These are phyloP conservation scores for Boletus rex-veris DNA, from an alignment of 768 basidiomycete genomes.

Conservation along the genomic window DNA sequence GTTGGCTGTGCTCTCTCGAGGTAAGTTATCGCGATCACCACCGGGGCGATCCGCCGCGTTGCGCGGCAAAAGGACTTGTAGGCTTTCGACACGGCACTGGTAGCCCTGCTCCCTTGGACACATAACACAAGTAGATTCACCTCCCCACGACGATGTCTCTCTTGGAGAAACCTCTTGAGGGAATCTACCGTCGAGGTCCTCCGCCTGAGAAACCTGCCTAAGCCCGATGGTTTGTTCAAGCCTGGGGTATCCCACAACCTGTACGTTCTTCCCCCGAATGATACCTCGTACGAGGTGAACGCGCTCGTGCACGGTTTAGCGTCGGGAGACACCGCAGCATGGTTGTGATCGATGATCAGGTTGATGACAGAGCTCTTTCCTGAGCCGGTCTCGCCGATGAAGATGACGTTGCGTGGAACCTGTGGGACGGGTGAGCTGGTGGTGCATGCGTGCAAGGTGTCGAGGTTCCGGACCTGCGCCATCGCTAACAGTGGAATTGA, in stretches of 20 bases:
- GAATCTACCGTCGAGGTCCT: not conserved
- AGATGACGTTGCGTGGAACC: slow-evolving; percentile 31
- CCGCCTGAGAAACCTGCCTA: slow-evolving; percentile 7
- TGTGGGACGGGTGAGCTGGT: slow-evolving; percentile 5
- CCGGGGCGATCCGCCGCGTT: slow-evolving; percentile 34
- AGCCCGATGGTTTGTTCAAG: slow-evolving; percentile 12
- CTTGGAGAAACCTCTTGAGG: slow-evolving; percentile 33
- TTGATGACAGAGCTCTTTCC: slow-evolving; percentile 45
- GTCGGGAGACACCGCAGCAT: slow-evolving; percentile 27
- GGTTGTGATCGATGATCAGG: slow-evolving; percentile 28
- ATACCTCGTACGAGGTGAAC: slow-evolving; percentile 20
- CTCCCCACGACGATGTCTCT: slow-evolving; percentile 19
- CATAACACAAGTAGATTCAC: slow-evolving; percentile 26
- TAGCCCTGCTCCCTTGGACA: slow-evolving; percentile 17
- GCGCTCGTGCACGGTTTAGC: slow-evolving; percentile 32
- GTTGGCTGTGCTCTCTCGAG: slow-evolving; percentile 30
- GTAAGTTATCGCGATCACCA: slow-evolving; percentile 37
- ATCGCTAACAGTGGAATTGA: not conserved
- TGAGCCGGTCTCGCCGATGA: slow-evolving; percentile 33
- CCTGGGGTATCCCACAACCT: slow-evolving; percentile 35
- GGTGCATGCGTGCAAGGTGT: not conserved
- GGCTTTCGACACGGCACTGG: slow-evolving; percentile 4
- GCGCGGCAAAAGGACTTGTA: slow-evolving; percentile 29
- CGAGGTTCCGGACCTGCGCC: slow-evolving; percentile 8
- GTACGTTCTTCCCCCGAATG: slow-evolving; percentile 14